Evolutionary conservation across 768 basidiomycete genomes (phyloP).

Genomic region (Cubamyces sp.): DNA sequence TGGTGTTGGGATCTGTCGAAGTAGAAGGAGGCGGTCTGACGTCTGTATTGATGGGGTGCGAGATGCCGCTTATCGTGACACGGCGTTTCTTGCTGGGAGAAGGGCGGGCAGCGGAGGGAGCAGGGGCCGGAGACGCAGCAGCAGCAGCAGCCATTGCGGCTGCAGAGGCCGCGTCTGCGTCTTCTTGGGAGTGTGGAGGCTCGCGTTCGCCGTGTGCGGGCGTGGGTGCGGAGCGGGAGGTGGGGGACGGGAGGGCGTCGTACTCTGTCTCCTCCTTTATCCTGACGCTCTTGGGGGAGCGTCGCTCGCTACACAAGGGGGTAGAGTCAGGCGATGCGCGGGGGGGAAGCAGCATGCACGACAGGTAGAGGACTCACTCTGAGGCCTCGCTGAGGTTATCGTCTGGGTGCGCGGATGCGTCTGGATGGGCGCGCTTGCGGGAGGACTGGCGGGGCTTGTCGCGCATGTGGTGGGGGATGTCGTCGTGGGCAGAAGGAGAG

Average conservation of each 20-base stretch:
- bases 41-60: conserved; percentile 58
- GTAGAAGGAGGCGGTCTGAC: conserved; percentile 41
- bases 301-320: conserved; percentile 40
- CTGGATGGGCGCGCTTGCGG: conserved; percentile 35
- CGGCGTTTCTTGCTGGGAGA: conserved; percentile 63
- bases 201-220: conserved; percentile 15
- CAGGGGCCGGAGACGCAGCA: conserved; percentile 35
- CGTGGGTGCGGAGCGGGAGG: conserved; percentile 34
- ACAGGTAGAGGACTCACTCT: conserved; percentile 45
- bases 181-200: neutral
- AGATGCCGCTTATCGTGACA: conserved; percentile 68
- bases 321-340: conserved; percentile 15
- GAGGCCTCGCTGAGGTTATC: conserved; percentile 44
- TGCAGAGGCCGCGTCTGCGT: neutral
- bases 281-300: conserved; percentile 49
- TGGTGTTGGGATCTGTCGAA: conserved; percentile 41
- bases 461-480: conserved; percentile 24
- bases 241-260: conserved; percentile 43
- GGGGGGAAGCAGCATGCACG: conserved; percentile 3
- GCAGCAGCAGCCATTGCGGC: neutral
- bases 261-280: conserved; percentile 70
- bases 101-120: conserved; percentile 48
- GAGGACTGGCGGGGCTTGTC: conserved; percentile 25
- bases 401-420: conserved; percentile 30
- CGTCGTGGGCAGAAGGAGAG: conserved; percentile 27